Conservation (phyloP, 441 rosid genomes). For the Populus trichocarpa region DNA sequence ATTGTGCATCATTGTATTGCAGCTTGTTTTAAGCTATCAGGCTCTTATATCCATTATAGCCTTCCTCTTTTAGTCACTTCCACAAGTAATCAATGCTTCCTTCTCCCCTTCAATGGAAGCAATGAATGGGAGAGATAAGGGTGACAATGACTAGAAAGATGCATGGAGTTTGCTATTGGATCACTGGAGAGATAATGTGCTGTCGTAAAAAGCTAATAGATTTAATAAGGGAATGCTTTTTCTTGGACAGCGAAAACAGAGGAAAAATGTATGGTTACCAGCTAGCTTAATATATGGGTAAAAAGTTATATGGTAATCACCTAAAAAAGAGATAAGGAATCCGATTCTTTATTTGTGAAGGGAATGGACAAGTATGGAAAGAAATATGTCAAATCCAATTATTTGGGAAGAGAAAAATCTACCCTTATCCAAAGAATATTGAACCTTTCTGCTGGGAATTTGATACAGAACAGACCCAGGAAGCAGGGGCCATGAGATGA, state of each 20-base stretch:
- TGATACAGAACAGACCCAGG: background rate
- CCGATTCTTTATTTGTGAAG: background rate
- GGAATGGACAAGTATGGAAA: background rate
- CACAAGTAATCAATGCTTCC: background rate
- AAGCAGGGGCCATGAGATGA: constrained; percentile 5
- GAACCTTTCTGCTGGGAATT: background rate
- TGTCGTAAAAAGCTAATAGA: background rate
- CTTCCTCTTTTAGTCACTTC: background rate
- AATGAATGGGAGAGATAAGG: background rate
- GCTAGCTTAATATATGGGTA: background rate
- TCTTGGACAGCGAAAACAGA: background rate
- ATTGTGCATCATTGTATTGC: background rate
- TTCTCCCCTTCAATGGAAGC: background rate
- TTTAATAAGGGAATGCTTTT: background rate
- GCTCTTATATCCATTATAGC: background rate
- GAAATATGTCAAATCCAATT: background rate
- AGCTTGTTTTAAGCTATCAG: background rate
- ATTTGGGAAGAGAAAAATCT: background rate
- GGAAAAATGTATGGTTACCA: background rate
- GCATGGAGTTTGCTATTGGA: background rate
- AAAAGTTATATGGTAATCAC: background rate
- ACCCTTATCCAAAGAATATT: background rate
- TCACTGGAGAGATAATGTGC: background rate
- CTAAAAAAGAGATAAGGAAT: background rate
- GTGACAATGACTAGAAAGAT: background rate